Evolutionary conservation across 202 grass and related monocot genomes (phyloP).

Genomic region (Schoenoplectus triqueter): DNA sequence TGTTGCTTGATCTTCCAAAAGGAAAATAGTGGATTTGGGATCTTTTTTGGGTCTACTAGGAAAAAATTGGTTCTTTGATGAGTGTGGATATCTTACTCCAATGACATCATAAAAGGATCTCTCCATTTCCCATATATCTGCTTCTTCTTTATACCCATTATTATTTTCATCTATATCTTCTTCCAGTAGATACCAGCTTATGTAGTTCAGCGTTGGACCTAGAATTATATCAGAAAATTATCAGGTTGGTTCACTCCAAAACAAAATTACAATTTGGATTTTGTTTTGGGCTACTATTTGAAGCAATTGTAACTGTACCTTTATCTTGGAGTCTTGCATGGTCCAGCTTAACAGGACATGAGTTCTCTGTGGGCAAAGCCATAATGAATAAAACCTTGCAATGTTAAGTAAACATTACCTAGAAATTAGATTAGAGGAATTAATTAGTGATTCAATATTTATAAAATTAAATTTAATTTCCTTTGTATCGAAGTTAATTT

Average conservation of each 20-base stretch:
- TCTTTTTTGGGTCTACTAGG: background rate
- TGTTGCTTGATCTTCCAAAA: background rate
- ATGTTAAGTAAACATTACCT: background rate
- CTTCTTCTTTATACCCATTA: background rate
- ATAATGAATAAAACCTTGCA: background rate
- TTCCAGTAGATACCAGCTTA: constrained; percentile 20
- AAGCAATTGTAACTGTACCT: background rate
- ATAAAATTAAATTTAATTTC: background rate
- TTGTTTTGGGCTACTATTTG: background rate
- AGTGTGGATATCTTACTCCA: background rate
- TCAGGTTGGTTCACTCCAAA: background rate
- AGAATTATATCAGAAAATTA: background rate
- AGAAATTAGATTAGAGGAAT: background rate
- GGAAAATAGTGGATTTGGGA: background rate
- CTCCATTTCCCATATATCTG: background rate
- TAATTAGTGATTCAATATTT: background rate
- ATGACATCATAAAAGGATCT: constrained; percentile 30
- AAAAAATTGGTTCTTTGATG: background rate
- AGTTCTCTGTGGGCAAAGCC: background rate
- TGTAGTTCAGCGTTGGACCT: background rate
- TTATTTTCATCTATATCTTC: constrained; percentile 5
- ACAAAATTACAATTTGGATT: constrained; percentile 2
- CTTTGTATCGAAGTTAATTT: too few relatives aligned
- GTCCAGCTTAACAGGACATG: background rate
- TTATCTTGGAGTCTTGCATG: background rate